These are phyloP conservation scores for Lactifluus rugatus DNA, from an alignment of 768 basidiomycete genomes.

Conservation along the genomic window DNA sequence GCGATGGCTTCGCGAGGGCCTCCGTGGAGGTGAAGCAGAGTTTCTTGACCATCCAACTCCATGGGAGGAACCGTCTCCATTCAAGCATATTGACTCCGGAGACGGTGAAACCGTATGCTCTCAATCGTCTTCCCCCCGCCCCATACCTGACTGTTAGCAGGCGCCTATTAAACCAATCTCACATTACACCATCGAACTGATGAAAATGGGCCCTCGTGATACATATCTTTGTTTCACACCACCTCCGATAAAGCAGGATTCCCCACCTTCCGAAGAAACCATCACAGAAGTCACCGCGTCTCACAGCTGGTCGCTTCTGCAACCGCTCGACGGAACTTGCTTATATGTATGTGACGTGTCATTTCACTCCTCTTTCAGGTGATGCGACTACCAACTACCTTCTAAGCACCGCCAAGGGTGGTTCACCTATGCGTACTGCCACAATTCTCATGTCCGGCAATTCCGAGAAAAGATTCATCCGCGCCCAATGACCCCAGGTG, in stretches of 20 bases:
- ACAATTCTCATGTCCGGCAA: slow-evolving; percentile 90
- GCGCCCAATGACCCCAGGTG: slow-evolving; percentile 58
- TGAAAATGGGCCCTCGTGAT: slow-evolving; percentile 61
- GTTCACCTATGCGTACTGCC: slow-evolving; percentile 98
- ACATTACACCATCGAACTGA: slow-evolving; percentile 54
- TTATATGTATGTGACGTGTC: slow-evolving; percentile 60
- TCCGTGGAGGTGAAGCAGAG: slow-evolving; percentile 65
- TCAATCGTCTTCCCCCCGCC: neutral
- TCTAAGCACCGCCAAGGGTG: slow-evolving; percentile 74
- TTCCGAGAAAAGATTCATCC: slow-evolving; percentile 75
- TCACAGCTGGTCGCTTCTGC: slow-evolving; percentile 74
- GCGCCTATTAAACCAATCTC: slow-evolving; percentile 4
- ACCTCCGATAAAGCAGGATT: slow-evolving; percentile 42
- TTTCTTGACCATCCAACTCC: slow-evolving; percentile 55
- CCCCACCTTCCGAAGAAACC: slow-evolving; percentile 41
- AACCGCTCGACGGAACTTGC: slow-evolving; percentile 70
- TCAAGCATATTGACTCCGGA: slow-evolving; percentile 53
- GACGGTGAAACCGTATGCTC: slow-evolving; percentile 28
- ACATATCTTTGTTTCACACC: slow-evolving; percentile 77
- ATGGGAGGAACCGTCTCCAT: slow-evolving; percentile 32
- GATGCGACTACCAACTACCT: neutral
- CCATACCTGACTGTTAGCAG: slow-evolving; percentile 3
- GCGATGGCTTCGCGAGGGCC: slow-evolving; percentile 62
- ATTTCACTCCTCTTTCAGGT: slow-evolving; percentile 21
- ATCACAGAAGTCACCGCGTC: slow-evolving; percentile 56